A percentile compares a stretch with the other conserved stretches of the same genome.
Conservation (phyloP, 805 yeast species). For the Brettanomyces custersianus region DNA sequence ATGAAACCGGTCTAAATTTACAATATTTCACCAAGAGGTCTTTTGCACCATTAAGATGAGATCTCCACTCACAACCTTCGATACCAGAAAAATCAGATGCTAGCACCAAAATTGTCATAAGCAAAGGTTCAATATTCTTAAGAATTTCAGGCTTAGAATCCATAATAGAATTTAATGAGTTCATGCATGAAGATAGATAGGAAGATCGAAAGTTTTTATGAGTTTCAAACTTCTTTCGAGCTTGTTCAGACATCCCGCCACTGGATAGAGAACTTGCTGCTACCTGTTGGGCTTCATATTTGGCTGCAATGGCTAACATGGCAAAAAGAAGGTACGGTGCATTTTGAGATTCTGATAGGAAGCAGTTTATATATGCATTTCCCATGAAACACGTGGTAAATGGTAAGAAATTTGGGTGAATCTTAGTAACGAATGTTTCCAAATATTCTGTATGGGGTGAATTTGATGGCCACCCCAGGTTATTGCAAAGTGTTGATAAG, state of each 20-base stretch:
- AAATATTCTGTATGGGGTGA: conserved; percentile 26
- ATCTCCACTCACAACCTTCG: conserved; percentile 54
- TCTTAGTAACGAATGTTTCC: conserved; percentile 25
- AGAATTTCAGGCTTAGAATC: conserved; percentile 30
- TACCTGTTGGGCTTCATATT: conserved; percentile 30
- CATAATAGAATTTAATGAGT: conserved; percentile 45
- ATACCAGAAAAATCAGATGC: conserved; percentile 59
- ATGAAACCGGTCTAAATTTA: conserved; percentile 22
- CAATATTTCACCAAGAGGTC: conserved; percentile 48
- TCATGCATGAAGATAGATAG: conserved; percentile 58
- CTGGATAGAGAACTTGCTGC: conserved; percentile 7
- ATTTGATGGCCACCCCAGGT: conserved; percentile 22
- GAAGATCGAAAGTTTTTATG: conserved; percentile 53
- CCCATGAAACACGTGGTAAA: conserved; percentile 26
- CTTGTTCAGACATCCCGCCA: conserved; percentile 7
- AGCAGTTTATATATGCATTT: conserved; percentile 25
- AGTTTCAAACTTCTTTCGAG: conserved; percentile 24
- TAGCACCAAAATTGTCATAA: conserved; percentile 57
- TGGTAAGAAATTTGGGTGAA: conserved; percentile 27
- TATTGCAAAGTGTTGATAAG: conserved; percentile 19
- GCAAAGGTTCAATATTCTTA: conserved; percentile 58
- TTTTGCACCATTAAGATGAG: conserved; percentile 61
- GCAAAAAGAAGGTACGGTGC: conserved; percentile 65
- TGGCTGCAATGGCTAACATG: conserved; percentile 64
- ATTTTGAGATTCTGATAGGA: conserved; percentile 26